A percentile compares a stretch with the other conserved stretches of the same genome.
phyloP scores from a whole-genome alignment of 805 yeast genomes.

The Wickerhamiella sorbophila region DNA sequence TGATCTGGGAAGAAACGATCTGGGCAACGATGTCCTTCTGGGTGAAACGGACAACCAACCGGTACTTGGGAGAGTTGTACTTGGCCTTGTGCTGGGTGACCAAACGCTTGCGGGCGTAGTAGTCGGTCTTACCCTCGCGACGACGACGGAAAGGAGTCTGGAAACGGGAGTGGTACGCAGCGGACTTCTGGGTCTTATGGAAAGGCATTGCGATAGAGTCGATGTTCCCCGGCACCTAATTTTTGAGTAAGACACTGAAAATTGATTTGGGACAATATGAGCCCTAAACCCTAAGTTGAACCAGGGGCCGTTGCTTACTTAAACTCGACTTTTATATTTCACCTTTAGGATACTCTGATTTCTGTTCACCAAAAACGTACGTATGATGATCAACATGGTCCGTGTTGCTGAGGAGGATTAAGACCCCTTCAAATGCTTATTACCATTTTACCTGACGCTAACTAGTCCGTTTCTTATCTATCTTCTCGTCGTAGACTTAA shows the following conservation, averaged over 20 bases:
- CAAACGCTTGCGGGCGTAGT: conserved; percentile 99
- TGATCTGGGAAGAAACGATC: conserved; percentile 89
- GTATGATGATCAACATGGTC: conserved; percentile 24
- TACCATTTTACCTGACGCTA: conserved; percentile 17
- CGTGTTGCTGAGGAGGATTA: conserved; percentile 28
- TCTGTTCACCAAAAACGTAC: background rate
- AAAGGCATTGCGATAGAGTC: conserved; percentile 47
- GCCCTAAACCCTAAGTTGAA: conserved; percentile 3
- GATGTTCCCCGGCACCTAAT: background rate
- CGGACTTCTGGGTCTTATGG: conserved; percentile 56
- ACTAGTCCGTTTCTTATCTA: conserved; percentile 7
- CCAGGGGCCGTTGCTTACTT: no score
- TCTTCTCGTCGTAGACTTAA: background rate
- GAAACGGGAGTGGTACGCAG: conserved; percentile 98
- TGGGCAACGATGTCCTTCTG: conserved; percentile 99
- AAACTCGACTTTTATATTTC: no score
- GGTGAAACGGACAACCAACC: conserved; percentile 99
- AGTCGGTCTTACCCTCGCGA: conserved; percentile 99
- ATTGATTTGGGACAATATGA: background rate
- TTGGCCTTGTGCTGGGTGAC: conserved; percentile 99
- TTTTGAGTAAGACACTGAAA: background rate
- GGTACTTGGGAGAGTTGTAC: conserved; percentile 98
- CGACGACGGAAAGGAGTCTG: conserved; percentile 99
- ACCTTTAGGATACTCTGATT: no score
- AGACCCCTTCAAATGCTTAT: conserved; percentile 27